phyloP scores from a whole-genome alignment of 1,284 basidiomycete species.

The Ganoderma sinense region DNA sequence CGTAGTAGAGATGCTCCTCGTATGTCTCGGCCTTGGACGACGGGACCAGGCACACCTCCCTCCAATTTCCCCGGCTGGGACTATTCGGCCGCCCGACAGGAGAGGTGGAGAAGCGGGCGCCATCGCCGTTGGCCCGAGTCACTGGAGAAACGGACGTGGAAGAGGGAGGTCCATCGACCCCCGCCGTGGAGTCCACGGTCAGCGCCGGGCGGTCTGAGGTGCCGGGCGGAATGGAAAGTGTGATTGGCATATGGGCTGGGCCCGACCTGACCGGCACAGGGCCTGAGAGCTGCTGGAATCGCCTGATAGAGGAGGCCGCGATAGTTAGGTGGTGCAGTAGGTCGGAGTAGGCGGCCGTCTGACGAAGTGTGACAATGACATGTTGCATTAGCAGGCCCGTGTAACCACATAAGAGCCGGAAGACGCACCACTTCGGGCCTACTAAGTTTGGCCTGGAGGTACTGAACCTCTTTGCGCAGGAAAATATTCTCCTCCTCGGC shows the following conservation, averaged over 20 bases:
- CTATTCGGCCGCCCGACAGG: background rate
- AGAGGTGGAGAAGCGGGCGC: too few species aligned
- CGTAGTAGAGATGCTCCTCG: background rate
- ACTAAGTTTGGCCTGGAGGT: conserved; percentile 34
- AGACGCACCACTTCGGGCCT: conserved; percentile 51
- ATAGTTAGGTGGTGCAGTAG: conserved; percentile 56
- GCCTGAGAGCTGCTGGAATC: conserved; percentile 43
- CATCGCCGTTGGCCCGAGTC: background rate
- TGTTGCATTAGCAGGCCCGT: too few species aligned
- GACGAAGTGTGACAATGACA: background rate
- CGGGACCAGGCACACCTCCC: background rate
- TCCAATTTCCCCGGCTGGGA: background rate
- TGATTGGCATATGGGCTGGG: conserved; percentile 27
- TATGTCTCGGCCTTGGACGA: background rate
- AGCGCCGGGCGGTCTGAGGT: background rate
- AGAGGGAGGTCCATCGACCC: background rate
- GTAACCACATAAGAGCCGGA: too few species aligned
- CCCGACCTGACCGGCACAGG: too few species aligned
- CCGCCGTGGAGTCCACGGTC: background rate
- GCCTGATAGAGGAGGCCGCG: conserved; percentile 53
- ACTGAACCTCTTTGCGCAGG: conserved; percentile 57
- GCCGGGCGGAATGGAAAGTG: too few species aligned
- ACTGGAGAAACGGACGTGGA: background rate
- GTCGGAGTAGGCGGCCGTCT: conserved; percentile 59
- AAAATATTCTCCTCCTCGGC: conserved; percentile 63